phyloP scores from a whole-genome alignment of 371 early-diverging fungal genomes.

The Mucor racemosus region DNA sequence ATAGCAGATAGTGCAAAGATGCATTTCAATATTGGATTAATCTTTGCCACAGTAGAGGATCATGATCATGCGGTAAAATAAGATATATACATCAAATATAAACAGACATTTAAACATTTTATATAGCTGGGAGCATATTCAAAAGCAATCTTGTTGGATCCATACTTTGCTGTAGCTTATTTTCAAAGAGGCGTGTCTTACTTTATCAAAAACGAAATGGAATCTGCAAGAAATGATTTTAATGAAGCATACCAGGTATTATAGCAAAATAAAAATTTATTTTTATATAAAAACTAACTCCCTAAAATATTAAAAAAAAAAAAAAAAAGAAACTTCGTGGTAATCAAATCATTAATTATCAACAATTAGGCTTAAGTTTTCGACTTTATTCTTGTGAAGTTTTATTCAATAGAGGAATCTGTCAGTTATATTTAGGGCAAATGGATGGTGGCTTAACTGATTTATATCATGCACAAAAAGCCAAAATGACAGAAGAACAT shows the following conservation, averaged over 20 bases:
- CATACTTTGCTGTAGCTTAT: constrained; percentile 89
- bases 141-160: constrained; percentile 79
- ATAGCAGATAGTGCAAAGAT: constrained; percentile 93
- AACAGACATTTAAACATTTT: not conserved
- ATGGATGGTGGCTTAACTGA: constrained; percentile 78
- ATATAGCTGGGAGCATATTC: constrained; percentile 73
- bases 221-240: constrained; percentile 76
- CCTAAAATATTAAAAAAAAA: not conserved
- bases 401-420: constrained; percentile 88
- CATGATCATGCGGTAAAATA: constrained; percentile 82
- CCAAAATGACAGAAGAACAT: constrained; percentile 74
- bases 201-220: constrained; percentile 65
- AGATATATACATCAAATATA: not conserved
- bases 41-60: constrained; percentile 74
- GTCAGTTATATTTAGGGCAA: constrained; percentile 77
- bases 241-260: constrained; percentile 62
- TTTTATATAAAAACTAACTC: constrained; percentile 7
- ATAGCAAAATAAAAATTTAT: not conserved
- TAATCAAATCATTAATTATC: constrained; percentile 91
- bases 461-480: constrained; percentile 74
- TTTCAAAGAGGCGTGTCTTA: constrained; percentile 90
- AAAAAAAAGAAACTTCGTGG: constrained; percentile 74
- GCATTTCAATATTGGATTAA: constrained; percentile 93
- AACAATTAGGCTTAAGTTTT: constrained; percentile 89
- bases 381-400: constrained; percentile 89